phyloP scores from a whole-genome alignment of 306 rosid species.

The Quercus parvula region DNA sequence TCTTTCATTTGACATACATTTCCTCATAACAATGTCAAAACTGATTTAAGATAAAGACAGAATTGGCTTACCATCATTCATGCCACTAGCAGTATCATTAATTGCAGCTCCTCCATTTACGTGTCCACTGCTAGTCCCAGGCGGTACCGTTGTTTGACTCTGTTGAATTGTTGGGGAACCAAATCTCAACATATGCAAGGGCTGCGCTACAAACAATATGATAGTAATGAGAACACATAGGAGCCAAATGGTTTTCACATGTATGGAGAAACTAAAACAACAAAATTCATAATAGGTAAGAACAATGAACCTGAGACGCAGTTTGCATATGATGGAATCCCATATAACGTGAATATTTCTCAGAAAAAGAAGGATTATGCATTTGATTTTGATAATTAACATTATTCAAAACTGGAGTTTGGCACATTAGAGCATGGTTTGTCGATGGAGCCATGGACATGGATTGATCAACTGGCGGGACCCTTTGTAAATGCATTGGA shows the following conservation, averaged over 20 bases:
- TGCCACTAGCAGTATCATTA: constrained; percentile 33
- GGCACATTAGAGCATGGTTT: constrained; percentile 52
- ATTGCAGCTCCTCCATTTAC: constrained; percentile 35
- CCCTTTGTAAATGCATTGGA: constrained; percentile 47
- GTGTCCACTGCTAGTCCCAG: constrained; percentile 34
- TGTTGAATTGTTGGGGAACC: constrained; percentile 51
- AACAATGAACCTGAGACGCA: constrained; percentile 57
- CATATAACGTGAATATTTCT: constrained; percentile 63
- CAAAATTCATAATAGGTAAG: neutral
- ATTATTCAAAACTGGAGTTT: constrained; percentile 47
- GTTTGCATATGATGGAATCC: constrained; percentile 71
- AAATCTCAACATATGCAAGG: constrained; percentile 53
- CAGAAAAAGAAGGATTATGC: constrained; percentile 58
- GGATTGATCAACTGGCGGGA: constrained; percentile 46
- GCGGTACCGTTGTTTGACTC: constrained; percentile 43
- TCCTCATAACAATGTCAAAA: too few species aligned
- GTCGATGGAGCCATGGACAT: constrained; percentile 40
- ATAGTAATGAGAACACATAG: neutral
- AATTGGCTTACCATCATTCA: too few species aligned
- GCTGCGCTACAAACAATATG: constrained; percentile 35
- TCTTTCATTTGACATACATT: too few species aligned
- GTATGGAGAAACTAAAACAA: neutral
- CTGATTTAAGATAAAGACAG: too few species aligned
- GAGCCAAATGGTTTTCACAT: neutral
- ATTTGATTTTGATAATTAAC: constrained; percentile 59